Percentiles rank a stretch among this genome's conserved stretches.
Conservation (phyloP, 179 eudicot species). For the Heliamphora pulchella region DNA sequence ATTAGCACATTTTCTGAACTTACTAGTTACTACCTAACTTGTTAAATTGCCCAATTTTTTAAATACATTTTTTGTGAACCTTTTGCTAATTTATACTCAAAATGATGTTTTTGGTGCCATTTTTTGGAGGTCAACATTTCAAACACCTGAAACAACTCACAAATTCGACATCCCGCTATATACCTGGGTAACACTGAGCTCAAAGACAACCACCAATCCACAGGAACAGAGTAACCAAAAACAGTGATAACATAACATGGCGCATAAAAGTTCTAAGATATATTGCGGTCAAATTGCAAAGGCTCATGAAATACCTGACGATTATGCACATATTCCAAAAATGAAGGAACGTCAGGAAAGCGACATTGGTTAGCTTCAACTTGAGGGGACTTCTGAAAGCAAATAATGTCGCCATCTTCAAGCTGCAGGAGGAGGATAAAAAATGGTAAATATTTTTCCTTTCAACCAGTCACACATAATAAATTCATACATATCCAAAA, state of each 20-base stretch:
- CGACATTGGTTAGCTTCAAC: slow-evolving; percentile 58
- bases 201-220: not conserved
- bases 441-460: not conserved
- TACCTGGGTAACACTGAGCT: not conserved
- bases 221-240: not conserved
- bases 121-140: too few relatives aligned
- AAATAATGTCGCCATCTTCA: slow-evolving; percentile 97
- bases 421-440: slow-evolving; percentile 40
- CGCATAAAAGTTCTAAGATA: not conserved
- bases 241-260: not conserved
- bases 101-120: too few relatives aligned
- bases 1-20: too few relatives aligned
- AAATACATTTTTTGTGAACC: too few relatives aligned
- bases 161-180: too few relatives aligned
- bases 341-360: slow-evolving; percentile 74
- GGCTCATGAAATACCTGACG: slow-evolving; percentile 47
- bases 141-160: too few relatives aligned
- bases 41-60: too few relatives aligned
- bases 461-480: too few relatives aligned
- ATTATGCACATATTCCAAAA: slow-evolving; percentile 79
- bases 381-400: slow-evolving; percentile 65
- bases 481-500: too few relatives aligned
- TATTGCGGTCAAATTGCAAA: not conserved
- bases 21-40: too few relatives aligned
- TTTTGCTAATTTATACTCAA: too few relatives aligned